Evolutionary conservation across 257 asterid genomes (phyloP), one percentile per base, ranked within the genome.

Genomic region (Leptodermis oblonga): DNA sequence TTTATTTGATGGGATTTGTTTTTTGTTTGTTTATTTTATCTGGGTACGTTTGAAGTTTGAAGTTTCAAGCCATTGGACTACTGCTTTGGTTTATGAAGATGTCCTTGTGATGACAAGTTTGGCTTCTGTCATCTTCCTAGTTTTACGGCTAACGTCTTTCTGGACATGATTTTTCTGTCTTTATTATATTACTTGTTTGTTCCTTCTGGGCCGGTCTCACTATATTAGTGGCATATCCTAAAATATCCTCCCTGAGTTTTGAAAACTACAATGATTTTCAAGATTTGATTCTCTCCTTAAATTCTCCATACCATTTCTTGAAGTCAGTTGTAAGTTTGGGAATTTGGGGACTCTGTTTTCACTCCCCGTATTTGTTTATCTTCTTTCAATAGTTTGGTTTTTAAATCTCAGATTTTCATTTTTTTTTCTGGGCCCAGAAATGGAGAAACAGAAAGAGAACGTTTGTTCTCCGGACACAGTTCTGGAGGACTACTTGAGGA

Each of bases 391-490:
- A 9, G 54, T 20, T 31, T 43, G 48, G 36, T 68, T 36, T 4
- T 62, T 14, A 68, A 72, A 49, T 69, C 65, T 73, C 71, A 69
- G 46, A 33, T 36, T 31, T 9, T 5, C 9, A 20, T 51, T 49
- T 49, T 3, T 6, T 67, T 64, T 53, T 26, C 9, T 52, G 59
- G 23, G 30, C 28, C 68, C 67, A 76, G 78, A 70, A 25, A 88
- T 87, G 99, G 92, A 87, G 76, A 85, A 78, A 67, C 79, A 82
- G 66, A 83, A 86, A 70, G 82, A 73, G 61, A 85, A 82, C 67
- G 72, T 62, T 55, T 67, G 3, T 74, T 93, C 99, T 22, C 99
- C 99, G 0, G 99, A 90, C 73, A 90, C 99, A 2, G 96, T 93
- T 78, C 95, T 93, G 71, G 95, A 83, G 70, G 96, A 86, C 70